Base-by-base conservation (phyloP, 148 eudicot species). In the Linanthus parryae region DNA sequence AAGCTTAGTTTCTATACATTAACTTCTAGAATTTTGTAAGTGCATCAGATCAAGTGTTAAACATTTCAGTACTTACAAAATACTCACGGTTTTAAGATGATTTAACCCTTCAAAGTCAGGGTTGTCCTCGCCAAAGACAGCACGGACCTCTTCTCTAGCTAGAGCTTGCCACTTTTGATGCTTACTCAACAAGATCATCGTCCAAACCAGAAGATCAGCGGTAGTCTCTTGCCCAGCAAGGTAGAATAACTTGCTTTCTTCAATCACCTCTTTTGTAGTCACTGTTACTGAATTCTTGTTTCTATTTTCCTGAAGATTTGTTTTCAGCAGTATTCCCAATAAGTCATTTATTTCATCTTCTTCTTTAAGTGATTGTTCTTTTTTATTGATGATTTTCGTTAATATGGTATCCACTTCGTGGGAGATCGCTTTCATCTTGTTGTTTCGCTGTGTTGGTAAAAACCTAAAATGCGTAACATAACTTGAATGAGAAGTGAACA, bases 391-490 rank as follows among this genome's bases (percentile, higher is more conserved):
- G 34, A 70, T 47, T 2, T 29, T 30, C 13, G 13, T 45, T 8
- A 72, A 5, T 11, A 66, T 9, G 0, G 48, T 44, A 26, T 21
- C 24, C 21, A 72, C 39, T 18, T 66, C 53, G 1, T 14, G 11
- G 25, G 47, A 0, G 37, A 45, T 66, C 16, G 54, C 42, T 30
- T 58, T 61, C 23, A 61, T 39, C 44, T 52, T 66, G 18, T 10
- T 72, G 38, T 66, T 72, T 10, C 30, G 53, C 57, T 64, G 67
- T 12, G 72, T 66, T 9, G 76, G 76, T 14, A 66, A 16, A 61
- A 29, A 66, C 37, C 76, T 66, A 27, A n/a, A n/a, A n/a, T n/a
- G n/a, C n/a, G n/a, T n/a, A n/a, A n/a, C n/a, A n/a, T n/a, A n/a
- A n/a, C n/a, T n/a, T n/a, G n/a, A n/a, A n/a, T n/a, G n/a, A n/a